Base-by-base conservation (phyloP, 2,329 filamentous ascomycete species). In the Colletotrichum shisoi region DNA sequence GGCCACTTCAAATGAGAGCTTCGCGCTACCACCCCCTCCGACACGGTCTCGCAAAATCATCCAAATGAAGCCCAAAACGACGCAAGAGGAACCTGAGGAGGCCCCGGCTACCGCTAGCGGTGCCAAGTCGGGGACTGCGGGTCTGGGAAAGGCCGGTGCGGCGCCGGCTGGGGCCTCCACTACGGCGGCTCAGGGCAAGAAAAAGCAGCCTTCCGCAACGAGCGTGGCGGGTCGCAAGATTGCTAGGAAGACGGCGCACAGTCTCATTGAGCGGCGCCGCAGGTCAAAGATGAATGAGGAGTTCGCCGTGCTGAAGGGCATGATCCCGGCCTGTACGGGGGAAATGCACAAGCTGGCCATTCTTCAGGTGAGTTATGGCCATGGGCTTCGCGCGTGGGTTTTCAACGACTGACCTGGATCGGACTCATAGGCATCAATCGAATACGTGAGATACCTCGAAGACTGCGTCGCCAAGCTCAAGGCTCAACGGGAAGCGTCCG, bases 281-380 rank as follows among this genome's bases (percentile, higher is more conserved):
- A 85, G 95, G 69, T 96, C 92, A 13, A 99, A 98, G 82, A 99
- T 98, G 94, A 98, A 99, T 72, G 94, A 98, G 77, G 95, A 98
- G 79, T 98, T 98, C 80, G 91, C 89, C 2, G 91, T 96, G 17
- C 81, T 98, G 71, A 98, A 98, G 80, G 87, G 90, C 73, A 93
- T 99, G 91, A 96, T 98, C 64, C 95, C 95, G 0, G 94, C 95
- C 2, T 98, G 95, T 77, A 88, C 87, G n/a, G 94, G 93, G 7
- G 94, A 98, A 74, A 98, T 98, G 95, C 95, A 98, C 79, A 99
- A 99, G 79, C 82, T 98, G 64, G 93, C 94, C 17, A 97, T 98
- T 72, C 80, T 98, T 57, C 93, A 97, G 87, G 94, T 96, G 77
- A 70, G 84, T 77, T 15, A 13, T 15, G n/a, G 3, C 5, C 6